phyloP scores from a whole-genome alignment of 192 early-diverging fungal genomes.

The Umbelopsis vinacea region DNA sequence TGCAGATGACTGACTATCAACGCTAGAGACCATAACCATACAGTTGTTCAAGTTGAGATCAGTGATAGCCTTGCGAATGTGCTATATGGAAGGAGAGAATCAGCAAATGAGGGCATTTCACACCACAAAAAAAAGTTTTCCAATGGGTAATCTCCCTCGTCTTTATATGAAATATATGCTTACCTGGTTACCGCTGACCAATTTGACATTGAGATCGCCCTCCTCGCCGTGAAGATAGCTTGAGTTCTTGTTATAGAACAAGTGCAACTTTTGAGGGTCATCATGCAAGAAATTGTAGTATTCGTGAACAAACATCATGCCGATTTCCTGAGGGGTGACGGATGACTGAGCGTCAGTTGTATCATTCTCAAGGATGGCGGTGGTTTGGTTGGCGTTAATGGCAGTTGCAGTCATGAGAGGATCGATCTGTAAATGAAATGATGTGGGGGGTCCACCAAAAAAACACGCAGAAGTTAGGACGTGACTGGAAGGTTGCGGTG shows the following conservation, averaged over 20 bases:
- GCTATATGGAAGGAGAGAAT: constrained; percentile 62
- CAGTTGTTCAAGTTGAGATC: constrained; percentile 83
- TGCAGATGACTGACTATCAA: constrained; percentile 81
- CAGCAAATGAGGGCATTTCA: too few relatives aligned
- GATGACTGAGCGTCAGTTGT: constrained; percentile 1
- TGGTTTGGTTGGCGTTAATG: constrained; percentile 16
- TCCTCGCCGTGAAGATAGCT: constrained; percentile 83
- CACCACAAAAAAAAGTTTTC: constrained; percentile 1
- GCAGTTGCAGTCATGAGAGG: constrained; percentile 20
- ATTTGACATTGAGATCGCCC: constrained; percentile 55
- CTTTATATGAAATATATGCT: too few relatives aligned
- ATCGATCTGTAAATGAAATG: background rate
- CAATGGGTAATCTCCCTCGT: background rate
- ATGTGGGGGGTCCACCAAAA: background rate
- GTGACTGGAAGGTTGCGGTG: background rate
- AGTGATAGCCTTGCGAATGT: constrained; percentile 78
- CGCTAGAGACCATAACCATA: constrained; percentile 85
- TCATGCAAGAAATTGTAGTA: constrained; percentile 94
- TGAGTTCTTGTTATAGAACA: constrained; percentile 89
- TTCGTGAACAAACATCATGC: constrained; percentile 93
- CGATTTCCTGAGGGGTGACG: constrained; percentile 67
- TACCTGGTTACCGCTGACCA: constrained; percentile 6
- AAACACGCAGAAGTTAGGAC: background rate
- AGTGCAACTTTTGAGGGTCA: constrained; percentile 78
- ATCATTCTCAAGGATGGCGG: constrained; percentile 4